These are phyloP conservation scores for Volvox reticuliferus DNA, from an alignment of 139 green algal genomes.

Conservation along the genomic window DNA sequence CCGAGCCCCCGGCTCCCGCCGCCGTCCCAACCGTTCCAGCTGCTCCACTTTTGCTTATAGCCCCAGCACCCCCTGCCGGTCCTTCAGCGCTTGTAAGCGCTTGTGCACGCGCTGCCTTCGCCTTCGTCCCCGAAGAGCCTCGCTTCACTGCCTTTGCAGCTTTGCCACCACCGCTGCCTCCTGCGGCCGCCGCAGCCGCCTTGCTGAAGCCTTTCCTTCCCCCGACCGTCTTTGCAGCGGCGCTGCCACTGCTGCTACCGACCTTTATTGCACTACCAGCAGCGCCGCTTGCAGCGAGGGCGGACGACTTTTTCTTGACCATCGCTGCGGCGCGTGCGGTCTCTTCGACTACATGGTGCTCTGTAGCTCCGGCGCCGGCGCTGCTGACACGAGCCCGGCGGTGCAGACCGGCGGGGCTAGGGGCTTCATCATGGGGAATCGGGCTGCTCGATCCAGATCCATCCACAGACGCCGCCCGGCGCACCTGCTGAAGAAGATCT, in stretches of 20 bases:
- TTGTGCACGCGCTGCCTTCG: background rate
- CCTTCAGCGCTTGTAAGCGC: background rate
- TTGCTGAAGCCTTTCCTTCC: background rate
- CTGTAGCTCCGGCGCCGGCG: background rate
- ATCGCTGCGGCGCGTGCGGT: background rate
- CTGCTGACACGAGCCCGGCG: background rate
- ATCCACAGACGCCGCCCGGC: background rate
- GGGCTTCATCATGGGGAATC: background rate
- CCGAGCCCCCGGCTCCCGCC: background rate
- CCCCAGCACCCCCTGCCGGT: background rate
- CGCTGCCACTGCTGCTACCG: background rate
- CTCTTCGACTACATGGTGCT: background rate
- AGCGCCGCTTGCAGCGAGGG: background rate
- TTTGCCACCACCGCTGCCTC: background rate
- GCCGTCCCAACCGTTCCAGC: background rate
- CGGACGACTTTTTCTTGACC: slow-evolving; percentile 7
- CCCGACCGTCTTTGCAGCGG: background rate
- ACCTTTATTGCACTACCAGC: background rate
- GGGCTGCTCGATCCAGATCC: background rate
- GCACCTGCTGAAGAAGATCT: background rate
- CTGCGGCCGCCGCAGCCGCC: background rate
- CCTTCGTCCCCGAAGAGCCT: background rate
- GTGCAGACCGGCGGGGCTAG: background rate
- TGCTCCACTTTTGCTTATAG: background rate
- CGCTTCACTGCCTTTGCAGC: background rate